Conservation (phyloP, 2,329 filamentous ascomycete species). For the Aspergillus unguis region DNA sequence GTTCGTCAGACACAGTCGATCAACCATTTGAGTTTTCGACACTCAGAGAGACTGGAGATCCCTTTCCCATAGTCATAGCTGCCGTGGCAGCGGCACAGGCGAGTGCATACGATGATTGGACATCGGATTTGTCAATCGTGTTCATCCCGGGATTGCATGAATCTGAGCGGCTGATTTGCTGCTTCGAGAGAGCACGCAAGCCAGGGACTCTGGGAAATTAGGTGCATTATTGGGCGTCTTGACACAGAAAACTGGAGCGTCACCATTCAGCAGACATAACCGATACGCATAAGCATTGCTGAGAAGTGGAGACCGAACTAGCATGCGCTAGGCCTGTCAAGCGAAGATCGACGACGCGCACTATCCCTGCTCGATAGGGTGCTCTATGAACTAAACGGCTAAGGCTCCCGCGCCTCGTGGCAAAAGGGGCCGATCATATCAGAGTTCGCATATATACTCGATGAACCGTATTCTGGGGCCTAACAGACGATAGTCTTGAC, state of each 20-base stretch:
- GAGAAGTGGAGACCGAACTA: neutral
- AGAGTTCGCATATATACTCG: no score
- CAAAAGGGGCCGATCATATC: neutral
- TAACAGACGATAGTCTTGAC: no score
- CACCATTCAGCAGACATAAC: no score
- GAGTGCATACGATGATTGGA: neutral
- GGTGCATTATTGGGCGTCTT: neutral
- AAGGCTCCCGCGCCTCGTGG: constrained; percentile 1
- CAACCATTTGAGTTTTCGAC: neutral
- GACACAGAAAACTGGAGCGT: neutral
- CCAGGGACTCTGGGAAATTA: neutral
- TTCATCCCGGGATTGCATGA: no score
- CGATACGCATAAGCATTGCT: no score
- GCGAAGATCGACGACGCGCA: neutral
- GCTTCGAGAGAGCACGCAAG: neutral
- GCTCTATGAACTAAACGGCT: neutral
- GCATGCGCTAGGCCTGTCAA: neutral
- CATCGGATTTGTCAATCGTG: neutral
- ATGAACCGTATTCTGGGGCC: no score
- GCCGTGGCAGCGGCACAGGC: neutral
- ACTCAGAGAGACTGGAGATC: neutral
- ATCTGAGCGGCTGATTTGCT: neutral
- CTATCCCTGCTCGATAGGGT: neutral
- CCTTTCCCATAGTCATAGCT: neutral
- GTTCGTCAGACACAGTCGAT: neutral